Evolutionary conservation across 192 early-diverging fungal species (phyloP).

Genomic region (Coemansia sp.): DNA sequence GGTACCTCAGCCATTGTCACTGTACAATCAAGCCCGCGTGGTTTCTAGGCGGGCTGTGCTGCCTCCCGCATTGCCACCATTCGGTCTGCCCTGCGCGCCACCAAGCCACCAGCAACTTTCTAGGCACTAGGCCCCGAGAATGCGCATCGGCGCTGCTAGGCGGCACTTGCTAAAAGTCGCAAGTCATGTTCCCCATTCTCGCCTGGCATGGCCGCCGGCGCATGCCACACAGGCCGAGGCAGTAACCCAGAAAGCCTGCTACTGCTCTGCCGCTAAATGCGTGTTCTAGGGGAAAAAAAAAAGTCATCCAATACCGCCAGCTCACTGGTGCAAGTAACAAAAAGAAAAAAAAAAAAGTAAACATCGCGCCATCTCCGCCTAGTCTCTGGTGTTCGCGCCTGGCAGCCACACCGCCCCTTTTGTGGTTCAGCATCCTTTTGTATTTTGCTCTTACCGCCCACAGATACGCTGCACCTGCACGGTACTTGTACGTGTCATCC

Average conservation of each 20-base stretch:
- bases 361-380: background rate
- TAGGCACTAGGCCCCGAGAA: background rate
- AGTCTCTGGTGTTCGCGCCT: background rate
- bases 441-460: background rate
- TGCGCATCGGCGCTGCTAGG: background rate
- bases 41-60: background rate
- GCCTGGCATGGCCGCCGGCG: background rate
- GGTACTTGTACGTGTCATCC: slow-evolving; percentile 4
- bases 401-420: background rate
- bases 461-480: background rate
- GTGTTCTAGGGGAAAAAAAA: too few species aligned
- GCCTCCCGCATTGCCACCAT: background rate
- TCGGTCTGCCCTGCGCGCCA: background rate
- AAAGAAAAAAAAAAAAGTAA: background rate
- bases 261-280: background rate
- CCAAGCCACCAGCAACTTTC: background rate
- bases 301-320: background rate
- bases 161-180: background rate
- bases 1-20: background rate
- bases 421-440: background rate
- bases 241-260: slow-evolving; percentile 4
- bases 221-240: background rate
- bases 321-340: background rate
- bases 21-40: background rate
- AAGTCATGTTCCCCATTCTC: background rate